Evolutionary conservation across 2,329 filamentous ascomycete genomes (phyloP).

Genomic region (Colletotrichum noveboracense): DNA sequence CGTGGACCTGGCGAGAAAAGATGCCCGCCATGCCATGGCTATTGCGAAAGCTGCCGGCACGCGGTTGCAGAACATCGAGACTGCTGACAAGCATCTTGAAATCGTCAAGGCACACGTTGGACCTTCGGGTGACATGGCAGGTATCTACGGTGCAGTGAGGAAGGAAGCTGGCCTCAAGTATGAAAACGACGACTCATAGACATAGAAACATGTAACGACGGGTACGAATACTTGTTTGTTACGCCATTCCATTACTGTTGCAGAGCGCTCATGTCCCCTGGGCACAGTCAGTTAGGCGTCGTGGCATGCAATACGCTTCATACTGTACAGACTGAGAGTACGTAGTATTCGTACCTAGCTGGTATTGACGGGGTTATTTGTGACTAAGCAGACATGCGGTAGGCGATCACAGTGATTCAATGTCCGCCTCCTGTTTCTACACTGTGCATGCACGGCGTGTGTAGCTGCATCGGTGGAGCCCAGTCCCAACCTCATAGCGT

Average conservation of each 20-base stretch:
- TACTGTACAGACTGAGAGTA: background rate
- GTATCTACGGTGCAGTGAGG: slow-evolving; percentile 81
- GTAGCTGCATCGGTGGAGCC: background rate
- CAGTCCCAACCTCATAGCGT: background rate
- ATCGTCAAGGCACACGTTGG: slow-evolving; percentile 72
- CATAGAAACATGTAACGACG: background rate
- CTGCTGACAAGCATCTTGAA: slow-evolving; percentile 72
- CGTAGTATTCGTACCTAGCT: background rate
- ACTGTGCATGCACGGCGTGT: background rate
- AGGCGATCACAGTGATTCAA: background rate
- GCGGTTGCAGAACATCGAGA: slow-evolving; percentile 67
- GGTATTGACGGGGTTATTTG: background rate
- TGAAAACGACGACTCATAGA: slow-evolving; percentile 61
- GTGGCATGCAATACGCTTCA: background rate
- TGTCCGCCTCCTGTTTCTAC: background rate
- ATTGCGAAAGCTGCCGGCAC: slow-evolving; percentile 69
- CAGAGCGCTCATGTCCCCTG: background rate
- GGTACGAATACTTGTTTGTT: background rate
- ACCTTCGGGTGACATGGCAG: slow-evolving; percentile 77
- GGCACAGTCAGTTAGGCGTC: background rate
- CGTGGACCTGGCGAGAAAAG: slow-evolving; percentile 83
- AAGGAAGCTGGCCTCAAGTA: slow-evolving; percentile 77
- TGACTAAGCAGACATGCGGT: background rate
- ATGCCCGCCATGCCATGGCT: slow-evolving; percentile 74
- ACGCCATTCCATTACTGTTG: background rate